Base-by-base conservation (phyloP, 192 early-diverging fungal genomes). In the Backusella tuberculispora region DNA sequence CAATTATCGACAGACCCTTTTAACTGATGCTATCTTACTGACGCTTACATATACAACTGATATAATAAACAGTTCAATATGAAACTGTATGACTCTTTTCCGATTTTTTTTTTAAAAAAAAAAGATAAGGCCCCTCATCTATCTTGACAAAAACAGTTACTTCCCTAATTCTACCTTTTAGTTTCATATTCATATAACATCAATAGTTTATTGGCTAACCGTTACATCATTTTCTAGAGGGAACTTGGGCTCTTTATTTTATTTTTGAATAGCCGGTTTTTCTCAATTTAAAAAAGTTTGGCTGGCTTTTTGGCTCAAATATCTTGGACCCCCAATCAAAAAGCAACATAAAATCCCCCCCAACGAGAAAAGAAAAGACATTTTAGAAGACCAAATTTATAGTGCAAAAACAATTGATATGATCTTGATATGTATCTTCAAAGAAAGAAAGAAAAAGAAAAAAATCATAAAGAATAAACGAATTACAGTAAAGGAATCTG, bases 251-350 rank as follows among this genome's bases (percentile, higher is more conserved):
- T 53, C 48, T 21, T 19, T 4, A 19, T 53, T 53, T 53, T 53
- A 53, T 15, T 50, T 50, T 50, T 50, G n/a, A 53, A 53, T 8
- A 19, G 9, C 50, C 50, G 19, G n/a, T 53, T 53, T 9, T 53
- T 53, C 50, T 53, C 17, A 53, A 19, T 53, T 53, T 53, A 53
- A 53, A 34, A 34, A 53, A 53, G 50, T 53, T 53, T 21, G 50
- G 10, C 50, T 53, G 50, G 19, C 50, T 53, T 53, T 53, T 53
- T 7, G 29, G 29, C 29, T 34, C 29, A 2, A 34, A 34, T 34
- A 34, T 1, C 29, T 53, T 19, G 3, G 17, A 19, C 17, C 48
- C 48, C 47, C 47, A 3, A 5, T 42, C 47, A 50, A 50, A 19
- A 17, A 50, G n/a, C n/a, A n/a, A n/a, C n/a, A n/a, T n/a, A 50